phyloP scores from a whole-genome alignment of 352 stramenopile species.

The Nothophytophthora sp. region DNA sequence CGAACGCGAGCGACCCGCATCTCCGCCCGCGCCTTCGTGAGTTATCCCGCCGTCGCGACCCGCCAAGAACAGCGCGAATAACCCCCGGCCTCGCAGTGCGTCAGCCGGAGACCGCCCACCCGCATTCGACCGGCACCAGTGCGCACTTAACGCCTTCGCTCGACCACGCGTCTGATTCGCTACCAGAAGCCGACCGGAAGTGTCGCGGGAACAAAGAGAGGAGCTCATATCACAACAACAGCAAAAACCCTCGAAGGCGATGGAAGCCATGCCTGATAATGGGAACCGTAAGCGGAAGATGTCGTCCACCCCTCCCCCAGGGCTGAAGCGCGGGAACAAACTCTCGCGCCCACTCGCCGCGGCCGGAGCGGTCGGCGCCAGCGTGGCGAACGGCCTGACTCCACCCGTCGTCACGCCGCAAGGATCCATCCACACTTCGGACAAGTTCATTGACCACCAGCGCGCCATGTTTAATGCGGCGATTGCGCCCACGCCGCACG shows the following conservation, averaged over 20 bases:
- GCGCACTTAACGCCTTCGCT: too few relatives aligned
- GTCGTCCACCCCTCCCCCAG: slow-evolving; percentile 36
- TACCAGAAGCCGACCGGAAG: too few relatives aligned
- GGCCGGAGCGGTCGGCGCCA: slow-evolving; percentile 4
- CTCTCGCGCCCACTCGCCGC: slow-evolving; percentile 40
- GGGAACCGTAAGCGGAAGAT: slow-evolving; percentile 82
- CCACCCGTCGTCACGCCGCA: slow-evolving; percentile 39
- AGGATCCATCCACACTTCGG: slow-evolving; percentile 57
- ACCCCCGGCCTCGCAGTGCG: too few relatives aligned
- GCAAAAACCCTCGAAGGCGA: slow-evolving; percentile 20
- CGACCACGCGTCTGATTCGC: too few relatives aligned
- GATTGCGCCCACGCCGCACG: slow-evolving; percentile 78
- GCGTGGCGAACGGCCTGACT: slow-evolving; percentile 39
- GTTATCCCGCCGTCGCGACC: neutral
- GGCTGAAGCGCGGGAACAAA: slow-evolving; percentile 54
- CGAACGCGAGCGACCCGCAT: neutral
- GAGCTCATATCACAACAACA: too few relatives aligned
- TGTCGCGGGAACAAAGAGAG: too few relatives aligned
- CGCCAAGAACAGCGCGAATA: neutral
- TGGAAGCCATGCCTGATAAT: slow-evolving; percentile 29
- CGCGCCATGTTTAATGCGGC: slow-evolving; percentile 72
- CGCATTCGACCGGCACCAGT: too few relatives aligned
- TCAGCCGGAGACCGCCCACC: too few relatives aligned
- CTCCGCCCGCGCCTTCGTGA: too few relatives aligned
- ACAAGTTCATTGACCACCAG: slow-evolving; percentile 79